A percentile compares a stretch with the other conserved stretches of the same genome.
These are phyloP conservation scores for Chalciporus chontae DNA, from an alignment of 768 basidiomycete genomes.

Conservation along the genomic window DNA sequence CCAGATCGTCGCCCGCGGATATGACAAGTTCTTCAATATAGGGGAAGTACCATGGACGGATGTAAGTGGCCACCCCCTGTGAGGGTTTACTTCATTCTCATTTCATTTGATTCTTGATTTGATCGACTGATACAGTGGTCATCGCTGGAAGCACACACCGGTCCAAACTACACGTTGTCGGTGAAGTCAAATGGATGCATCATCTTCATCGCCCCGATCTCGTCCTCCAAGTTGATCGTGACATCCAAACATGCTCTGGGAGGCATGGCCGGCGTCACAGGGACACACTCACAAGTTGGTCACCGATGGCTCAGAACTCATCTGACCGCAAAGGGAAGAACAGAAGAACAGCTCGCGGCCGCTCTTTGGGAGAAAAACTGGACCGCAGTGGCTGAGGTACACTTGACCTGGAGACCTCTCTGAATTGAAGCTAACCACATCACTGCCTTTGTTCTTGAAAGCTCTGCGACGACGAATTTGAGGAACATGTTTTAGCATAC, in stretches of 20 bases:
- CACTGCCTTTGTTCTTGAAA: not conserved
- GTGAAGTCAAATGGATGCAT: conserved; percentile 97
- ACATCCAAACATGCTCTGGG: conserved; percentile 95
- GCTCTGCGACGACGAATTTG: conserved; percentile 97
- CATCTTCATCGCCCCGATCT: conserved; percentile 89
- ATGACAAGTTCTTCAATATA: conserved; percentile 99
- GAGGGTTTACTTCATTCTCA: not conserved
- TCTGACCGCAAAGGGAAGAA: conserved; percentile 48
- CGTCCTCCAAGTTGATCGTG: conserved; percentile 68
- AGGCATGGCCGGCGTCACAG: conserved; percentile 33
- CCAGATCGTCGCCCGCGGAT: conserved; percentile 83
- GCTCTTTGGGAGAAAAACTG: conserved; percentile 76
- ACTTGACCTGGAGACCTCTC: not conserved
- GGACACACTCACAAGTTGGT: conserved; percentile 80
- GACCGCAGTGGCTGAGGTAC: conserved; percentile 80
- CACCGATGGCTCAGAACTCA: conserved; percentile 69
- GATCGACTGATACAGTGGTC: conserved; percentile 57
- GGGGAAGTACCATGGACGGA: conserved; percentile 94
- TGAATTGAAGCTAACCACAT: not conserved
- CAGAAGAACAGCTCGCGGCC: conserved; percentile 69
- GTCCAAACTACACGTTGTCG: conserved; percentile 78
- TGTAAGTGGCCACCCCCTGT: conserved; percentile 45
- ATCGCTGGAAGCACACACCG: conserved; percentile 63
- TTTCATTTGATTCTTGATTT: not conserved
- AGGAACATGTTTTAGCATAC: conserved; percentile 92